Percentiles rank a stretch among this genome's conserved stretches.
Evolutionary conservation across 2,329 filamentous ascomycete species (phyloP).

Genomic region (Sporothrix euskadiensis): DNA sequence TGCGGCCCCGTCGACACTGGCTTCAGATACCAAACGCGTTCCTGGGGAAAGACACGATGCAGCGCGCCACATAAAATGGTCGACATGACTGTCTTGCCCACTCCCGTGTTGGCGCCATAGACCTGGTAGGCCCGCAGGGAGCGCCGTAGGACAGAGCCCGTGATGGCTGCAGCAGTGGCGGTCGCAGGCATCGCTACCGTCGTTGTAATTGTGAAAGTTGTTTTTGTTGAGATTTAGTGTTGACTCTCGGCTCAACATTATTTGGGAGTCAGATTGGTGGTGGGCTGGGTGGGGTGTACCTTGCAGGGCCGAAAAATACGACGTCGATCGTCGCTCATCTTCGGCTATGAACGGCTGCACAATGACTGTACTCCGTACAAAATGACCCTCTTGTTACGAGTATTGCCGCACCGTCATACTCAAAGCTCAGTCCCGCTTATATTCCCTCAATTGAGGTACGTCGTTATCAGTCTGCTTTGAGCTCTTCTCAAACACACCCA

Average conservation of each 20-base stretch:
- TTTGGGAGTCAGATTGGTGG: too few relatives aligned
- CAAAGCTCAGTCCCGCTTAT: too few relatives aligned
- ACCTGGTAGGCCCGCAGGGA: constrained; percentile 70
- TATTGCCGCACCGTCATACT: too few relatives aligned
- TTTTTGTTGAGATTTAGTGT: background rate
- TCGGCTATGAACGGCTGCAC: constrained; percentile 4
- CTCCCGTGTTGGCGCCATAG: constrained; percentile 80
- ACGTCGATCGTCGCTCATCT: background rate
- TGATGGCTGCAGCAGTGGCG: background rate
- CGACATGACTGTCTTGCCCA: constrained; percentile 80
- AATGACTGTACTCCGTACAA: background rate
- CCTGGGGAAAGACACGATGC: constrained; percentile 49
- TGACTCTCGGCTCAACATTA: too few relatives aligned
- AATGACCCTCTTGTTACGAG: too few relatives aligned
- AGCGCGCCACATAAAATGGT: constrained; percentile 67
- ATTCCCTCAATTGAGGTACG: too few relatives aligned
- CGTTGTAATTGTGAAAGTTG: background rate
- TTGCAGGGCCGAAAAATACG: background rate
- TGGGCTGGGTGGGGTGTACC: too few relatives aligned
- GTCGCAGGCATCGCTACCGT: constrained; percentile 13
- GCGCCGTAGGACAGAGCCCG: constrained; percentile 60
- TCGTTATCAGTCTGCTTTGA: background rate
- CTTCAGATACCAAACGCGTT: constrained; percentile 63
- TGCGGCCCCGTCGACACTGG: constrained; percentile 75
- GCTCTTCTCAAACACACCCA: background rate